phyloP scores from a whole-genome alignment of 768 basidiomycete genomes.

The Calocera cornea region DNA sequence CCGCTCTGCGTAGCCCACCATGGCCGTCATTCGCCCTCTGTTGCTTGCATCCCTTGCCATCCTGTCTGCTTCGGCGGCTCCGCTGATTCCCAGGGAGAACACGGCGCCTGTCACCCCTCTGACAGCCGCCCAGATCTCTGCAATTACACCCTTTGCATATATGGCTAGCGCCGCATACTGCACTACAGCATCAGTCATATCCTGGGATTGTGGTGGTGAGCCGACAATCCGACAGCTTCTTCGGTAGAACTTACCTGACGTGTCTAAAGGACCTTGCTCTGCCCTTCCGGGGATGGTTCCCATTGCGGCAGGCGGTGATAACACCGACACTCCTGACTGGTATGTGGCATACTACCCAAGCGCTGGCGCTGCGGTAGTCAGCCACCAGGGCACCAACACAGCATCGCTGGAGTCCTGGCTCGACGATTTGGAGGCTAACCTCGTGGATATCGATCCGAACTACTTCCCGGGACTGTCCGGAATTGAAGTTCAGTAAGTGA shows the following conservation, averaged over 20 bases:
- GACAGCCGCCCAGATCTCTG: neutral
- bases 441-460: neutral
- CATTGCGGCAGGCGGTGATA: neutral
- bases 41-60: neutral
- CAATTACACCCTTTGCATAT: neutral
- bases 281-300: neutral
- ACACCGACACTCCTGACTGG: neutral
- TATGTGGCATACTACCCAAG: neutral
- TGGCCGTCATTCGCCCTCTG: neutral
- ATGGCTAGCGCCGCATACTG: constrained; percentile 4
- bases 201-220: neutral
- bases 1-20: neutral
- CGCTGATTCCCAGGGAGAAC: neutral
- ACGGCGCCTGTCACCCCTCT: neutral
- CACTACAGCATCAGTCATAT: neutral
- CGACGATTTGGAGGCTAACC: neutral
- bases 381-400: constrained; percentile 1
- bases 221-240: no score
- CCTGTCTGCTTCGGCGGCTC: neutral
- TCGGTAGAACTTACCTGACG: neutral
- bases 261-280: neutral
- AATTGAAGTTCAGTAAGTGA: neutral
- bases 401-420: neutral
- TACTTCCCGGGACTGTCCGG: neutral
- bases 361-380: neutral